Percentiles rank a stretch among this genome's conserved stretches.
phyloP scores from a whole-genome alignment of 2,329 filamentous ascomycete genomes.

The Pyricularia sp. region DNA sequence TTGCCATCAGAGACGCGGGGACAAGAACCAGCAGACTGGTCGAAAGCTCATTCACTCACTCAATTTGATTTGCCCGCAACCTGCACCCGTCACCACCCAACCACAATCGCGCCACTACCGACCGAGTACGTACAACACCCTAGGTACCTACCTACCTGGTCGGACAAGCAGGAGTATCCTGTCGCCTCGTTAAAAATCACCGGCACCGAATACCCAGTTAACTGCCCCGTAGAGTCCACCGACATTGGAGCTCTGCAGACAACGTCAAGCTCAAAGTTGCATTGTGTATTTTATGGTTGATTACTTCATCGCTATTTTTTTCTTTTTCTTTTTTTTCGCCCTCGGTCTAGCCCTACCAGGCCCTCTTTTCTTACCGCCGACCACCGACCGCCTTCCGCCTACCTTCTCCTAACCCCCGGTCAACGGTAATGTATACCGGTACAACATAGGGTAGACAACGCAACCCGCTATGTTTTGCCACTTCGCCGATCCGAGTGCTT shows the following conservation, averaged over 20 bases:
- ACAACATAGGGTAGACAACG: not conserved
- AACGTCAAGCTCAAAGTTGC: not conserved
- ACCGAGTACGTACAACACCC: not conserved
- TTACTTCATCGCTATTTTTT: not conserved
- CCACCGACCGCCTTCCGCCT: not conserved
- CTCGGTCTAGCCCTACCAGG: not conserved
- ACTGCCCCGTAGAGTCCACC: not conserved
- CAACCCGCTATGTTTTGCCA: conserved; percentile 1
- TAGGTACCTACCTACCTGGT: not conserved
- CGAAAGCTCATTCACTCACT: not conserved
- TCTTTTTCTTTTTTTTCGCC: not conserved
- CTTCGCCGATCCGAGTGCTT: conserved; percentile 1
- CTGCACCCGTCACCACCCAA: not conserved
- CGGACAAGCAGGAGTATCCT: not conserved
- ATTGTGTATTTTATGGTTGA: not conserved
- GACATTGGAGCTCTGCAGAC: not conserved
- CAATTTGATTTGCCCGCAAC: not conserved
- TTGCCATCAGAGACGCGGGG: not conserved
- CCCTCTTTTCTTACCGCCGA: not conserved
- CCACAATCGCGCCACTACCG: not conserved
- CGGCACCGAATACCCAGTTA: not conserved
- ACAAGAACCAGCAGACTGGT: not conserved
- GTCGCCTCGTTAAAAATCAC: not conserved
- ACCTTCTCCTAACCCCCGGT: not conserved
- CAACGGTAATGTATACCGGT: not conserved